Percentiles rank a stretch among this genome's conserved stretches.
phyloP scores from a whole-genome alignment of 768 basidiomycete species.

The Russula griseocarnosa region DNA sequence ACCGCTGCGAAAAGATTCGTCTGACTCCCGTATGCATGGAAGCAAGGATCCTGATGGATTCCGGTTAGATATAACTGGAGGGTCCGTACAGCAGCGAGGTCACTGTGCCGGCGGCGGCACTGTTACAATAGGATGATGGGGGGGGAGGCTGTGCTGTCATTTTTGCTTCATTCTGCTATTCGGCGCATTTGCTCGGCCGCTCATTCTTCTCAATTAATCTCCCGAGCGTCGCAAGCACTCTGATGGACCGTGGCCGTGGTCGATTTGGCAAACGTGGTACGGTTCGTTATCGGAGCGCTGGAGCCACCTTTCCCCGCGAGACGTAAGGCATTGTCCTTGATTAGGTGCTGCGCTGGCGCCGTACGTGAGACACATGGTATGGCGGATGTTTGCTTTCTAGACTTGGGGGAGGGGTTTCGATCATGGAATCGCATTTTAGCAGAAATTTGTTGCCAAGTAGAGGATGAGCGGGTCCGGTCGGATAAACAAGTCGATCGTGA shows the following conservation, averaged over 20 bases:
- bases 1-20: too few species aligned
- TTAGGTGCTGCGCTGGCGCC: slow-evolving; percentile 1
- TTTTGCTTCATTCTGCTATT: neutral
- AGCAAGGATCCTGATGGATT: neutral
- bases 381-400: neutral
- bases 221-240: neutral
- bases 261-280: neutral
- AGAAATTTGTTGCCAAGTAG: neutral
- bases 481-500: neutral
- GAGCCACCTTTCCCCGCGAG: neutral
- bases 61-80: neutral
- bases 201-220: neutral
- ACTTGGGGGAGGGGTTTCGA: too few species aligned
- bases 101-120: neutral
- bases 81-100: neutral
- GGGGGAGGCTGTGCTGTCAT: neutral
- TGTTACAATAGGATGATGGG: neutral
- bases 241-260: neutral
- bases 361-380: neutral
- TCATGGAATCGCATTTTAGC: neutral
- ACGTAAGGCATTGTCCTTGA: slow-evolving; percentile 8
- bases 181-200: neutral
- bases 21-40: too few species aligned
- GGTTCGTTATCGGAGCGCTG: slow-evolving; percentile 4
- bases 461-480: neutral